A percentile compares a stretch with the other conserved stretches of the same genome.
Conservation (phyloP, 805 yeast species). For the Kuraishia borneana region DNA sequence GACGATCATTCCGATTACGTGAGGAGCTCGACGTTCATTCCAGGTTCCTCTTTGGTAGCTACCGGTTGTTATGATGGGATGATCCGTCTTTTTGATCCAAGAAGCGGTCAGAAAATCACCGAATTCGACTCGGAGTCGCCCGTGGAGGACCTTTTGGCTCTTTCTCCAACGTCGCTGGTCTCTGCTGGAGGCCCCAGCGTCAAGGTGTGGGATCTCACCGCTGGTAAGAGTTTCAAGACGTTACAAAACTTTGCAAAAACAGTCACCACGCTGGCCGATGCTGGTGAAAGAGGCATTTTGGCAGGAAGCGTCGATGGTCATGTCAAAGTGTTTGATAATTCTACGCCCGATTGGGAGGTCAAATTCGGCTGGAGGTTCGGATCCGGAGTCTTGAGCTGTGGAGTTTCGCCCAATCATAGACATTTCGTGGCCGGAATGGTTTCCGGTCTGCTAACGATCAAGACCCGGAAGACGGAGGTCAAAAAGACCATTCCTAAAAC, state of each 20-base stretch:
- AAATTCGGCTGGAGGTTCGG: conserved; percentile 97
- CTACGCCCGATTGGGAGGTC: conserved; percentile 67
- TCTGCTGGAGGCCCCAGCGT: conserved; percentile 74
- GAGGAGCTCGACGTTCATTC: conserved; percentile 70
- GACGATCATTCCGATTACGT: conserved; percentile 81
- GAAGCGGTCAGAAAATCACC: conserved; percentile 46
- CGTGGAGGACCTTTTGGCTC: conserved; percentile 72
- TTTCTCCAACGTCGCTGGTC: conserved; percentile 64
- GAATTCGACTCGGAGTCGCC: conserved; percentile 68
- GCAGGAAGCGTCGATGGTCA: conserved; percentile 98
- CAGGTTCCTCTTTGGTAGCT: conserved; percentile 63
- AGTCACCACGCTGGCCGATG: conserved; percentile 70
- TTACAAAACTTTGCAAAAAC: conserved; percentile 87
- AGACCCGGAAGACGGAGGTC: conserved; percentile 70
- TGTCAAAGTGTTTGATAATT: conserved; percentile 83
- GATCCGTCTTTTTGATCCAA: conserved; percentile 75
- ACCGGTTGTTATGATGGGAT: conserved; percentile 93
- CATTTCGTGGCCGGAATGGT: conserved; percentile 90
- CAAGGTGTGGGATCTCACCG: conserved; percentile 85
- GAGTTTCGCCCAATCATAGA: conserved; percentile 76
- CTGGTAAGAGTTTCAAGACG: conserved; percentile 60
- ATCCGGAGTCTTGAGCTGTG: conserved; percentile 83
- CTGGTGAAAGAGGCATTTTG: conserved; percentile 68
- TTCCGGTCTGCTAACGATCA: conserved; percentile 77
- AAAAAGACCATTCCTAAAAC: conserved; percentile 25